Conservation (phyloP, 371 early-diverging fungal genomes). For the Funneliformis caledonium region DNA sequence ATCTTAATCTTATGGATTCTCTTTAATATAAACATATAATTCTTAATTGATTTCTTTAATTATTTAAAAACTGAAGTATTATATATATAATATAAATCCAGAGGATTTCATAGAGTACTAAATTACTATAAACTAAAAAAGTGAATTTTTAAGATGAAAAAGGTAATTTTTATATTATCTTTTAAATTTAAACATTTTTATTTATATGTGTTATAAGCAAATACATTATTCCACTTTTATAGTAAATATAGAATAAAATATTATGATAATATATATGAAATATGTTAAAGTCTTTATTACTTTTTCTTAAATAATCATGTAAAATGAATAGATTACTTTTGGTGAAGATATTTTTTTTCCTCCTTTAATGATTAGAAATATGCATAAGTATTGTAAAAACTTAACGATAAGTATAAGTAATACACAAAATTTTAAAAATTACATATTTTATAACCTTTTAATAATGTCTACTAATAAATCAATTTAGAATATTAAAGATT, state of each 20-base stretch:
- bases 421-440: too few species aligned
- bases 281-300: not conserved
- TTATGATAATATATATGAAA: not conserved
- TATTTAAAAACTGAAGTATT: slow-evolving; percentile 46
- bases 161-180: slow-evolving; percentile 10
- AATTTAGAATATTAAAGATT: not conserved
- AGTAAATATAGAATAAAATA: not conserved
- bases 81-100: slow-evolving; percentile 42
- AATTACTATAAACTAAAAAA: slow-evolving; percentile 50
- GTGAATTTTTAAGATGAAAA: slow-evolving; percentile 51
- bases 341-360: not conserved
- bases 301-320: not conserved
- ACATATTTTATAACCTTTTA: not conserved
- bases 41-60: not conserved
- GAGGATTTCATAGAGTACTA: slow-evolving; percentile 49
- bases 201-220: slow-evolving; percentile 25
- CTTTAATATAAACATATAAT: not conserved
- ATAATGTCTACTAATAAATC: not conserved
- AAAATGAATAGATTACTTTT: not conserved
- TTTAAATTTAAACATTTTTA: not conserved
- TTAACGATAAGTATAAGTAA: slow-evolving; percentile 1
- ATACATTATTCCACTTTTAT: slow-evolving; percentile 10
- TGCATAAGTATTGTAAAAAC: slow-evolving; percentile 23
- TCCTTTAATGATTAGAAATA: not conserved
- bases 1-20: not conserved